phyloP scores from a whole-genome alignment of 2,329 filamentous ascomycete genomes.

The Penicillium sp. region DNA sequence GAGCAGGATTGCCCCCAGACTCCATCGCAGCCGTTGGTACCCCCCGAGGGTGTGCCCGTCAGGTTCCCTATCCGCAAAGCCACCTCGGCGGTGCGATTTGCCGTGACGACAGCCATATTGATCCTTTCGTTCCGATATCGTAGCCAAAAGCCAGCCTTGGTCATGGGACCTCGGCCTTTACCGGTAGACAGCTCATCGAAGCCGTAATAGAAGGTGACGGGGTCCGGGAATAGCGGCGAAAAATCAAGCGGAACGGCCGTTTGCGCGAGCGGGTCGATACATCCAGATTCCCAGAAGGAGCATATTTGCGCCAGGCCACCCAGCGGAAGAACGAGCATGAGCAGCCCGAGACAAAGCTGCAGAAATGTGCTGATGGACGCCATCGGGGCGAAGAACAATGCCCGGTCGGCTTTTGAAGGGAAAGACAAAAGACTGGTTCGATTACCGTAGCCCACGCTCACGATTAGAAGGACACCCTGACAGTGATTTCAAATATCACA shows the following conservation, averaged over 20 bases:
- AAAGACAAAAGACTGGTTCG: too few relatives aligned
- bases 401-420: neutral
- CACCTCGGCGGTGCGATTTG: conserved; percentile 34
- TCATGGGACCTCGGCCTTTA: conserved; percentile 29
- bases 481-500: too few relatives aligned
- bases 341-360: conserved; percentile 16
- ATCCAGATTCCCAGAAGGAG: conserved; percentile 30
- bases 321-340: conserved; percentile 17
- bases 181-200: conserved; percentile 30
- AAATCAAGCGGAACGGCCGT: conserved; percentile 30
- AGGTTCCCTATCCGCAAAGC: conserved; percentile 34
- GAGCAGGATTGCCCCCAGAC: conserved; percentile 33
- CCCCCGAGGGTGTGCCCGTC: conserved; percentile 29
- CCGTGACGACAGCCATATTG: conserved; percentile 21
- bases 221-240: conserved; percentile 29
- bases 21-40: conserved; percentile 34
- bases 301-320: conserved; percentile 27
- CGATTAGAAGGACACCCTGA: too few relatives aligned
- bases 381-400: conserved; percentile 12
- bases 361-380: conserved; percentile 11
- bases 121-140: conserved; percentile 26
- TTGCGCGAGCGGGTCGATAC: conserved; percentile 36
- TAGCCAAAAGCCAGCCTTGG: conserved; percentile 35
- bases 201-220: conserved; percentile 31
- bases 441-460: too few relatives aligned